Base-by-base conservation (phyloP, 2,329 filamentous ascomycete genomes). In the Apiospora aurea region DNA sequence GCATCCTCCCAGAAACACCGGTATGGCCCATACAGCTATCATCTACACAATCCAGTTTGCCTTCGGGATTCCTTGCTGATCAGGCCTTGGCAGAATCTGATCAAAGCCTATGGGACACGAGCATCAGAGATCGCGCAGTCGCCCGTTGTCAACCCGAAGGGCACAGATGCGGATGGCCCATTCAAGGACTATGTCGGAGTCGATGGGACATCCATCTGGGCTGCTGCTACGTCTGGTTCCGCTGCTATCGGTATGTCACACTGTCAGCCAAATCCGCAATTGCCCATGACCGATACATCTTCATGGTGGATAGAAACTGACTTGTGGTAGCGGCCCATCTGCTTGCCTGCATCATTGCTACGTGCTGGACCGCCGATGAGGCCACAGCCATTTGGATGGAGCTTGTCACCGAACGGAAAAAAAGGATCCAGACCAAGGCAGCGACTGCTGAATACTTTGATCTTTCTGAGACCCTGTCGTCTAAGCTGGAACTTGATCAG, bases 171-270 rank as follows among this genome's bases (percentile, higher is more conserved):
- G 0, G 47, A 73, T 41, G 72, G 72, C 1, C 72, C 72, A 10
- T 72, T 73, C 67, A 41, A 49, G 14, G 72, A 73, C 18, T 73
- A 78, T 24, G 73, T 74, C 4, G 81, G 81, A 0, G 46, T 74
- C 0, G 81, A 83, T 71, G 80, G 74, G 1, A 81, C 81, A 0
- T 76, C 75, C 1, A 78, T 83, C 3, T 83, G 81, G 81, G 82
- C 82, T 2, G 80, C 80, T 0, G 82, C 81, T 6, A 83, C 81
- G 0, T 83, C 82, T 0, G 75, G 78, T 1, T 43, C 69, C 1
- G 72, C 70, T 0, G 78, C 80, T 2, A 73, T 83, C 0, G 51
- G 51, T 57, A 57, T 29, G 51, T 10, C 6, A 21, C 6, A 41
- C 38, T 41, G 7, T 11, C 38, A 11, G 38, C 10, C 10, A 5